phyloP scores from a whole-genome alignment of 2,329 filamentous ascomycete species.

The Aspergillus transmontanensis region DNA sequence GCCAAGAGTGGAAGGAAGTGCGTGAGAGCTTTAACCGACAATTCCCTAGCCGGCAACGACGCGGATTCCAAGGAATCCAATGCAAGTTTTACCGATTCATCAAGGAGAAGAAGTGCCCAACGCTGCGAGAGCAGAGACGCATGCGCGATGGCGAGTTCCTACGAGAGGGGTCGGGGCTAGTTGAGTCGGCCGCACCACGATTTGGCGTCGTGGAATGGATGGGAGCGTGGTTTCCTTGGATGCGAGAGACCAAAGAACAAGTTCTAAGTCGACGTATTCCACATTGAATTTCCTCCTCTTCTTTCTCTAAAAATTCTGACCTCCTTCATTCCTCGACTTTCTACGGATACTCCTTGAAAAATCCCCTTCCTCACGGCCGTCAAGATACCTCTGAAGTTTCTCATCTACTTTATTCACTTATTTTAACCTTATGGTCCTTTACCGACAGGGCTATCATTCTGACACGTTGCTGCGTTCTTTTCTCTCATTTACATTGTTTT shows the following conservation, averaged over 20 bases:
- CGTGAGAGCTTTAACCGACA: constrained; percentile 47
- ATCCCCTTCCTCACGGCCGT: constrained; percentile 12
- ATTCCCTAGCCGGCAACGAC: constrained; percentile 44
- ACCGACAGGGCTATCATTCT: background rate
- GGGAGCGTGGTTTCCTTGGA: constrained; percentile 47
- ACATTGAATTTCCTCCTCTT: background rate
- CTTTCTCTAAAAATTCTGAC: constrained; percentile 7
- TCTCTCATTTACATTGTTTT: constrained; percentile 3
- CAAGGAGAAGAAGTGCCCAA: constrained; percentile 47
- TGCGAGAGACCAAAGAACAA: constrained; percentile 37
- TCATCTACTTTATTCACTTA: constrained; percentile 16
- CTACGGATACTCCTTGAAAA: constrained; percentile 1
- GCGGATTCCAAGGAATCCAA: constrained; percentile 50
- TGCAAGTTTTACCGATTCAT: constrained; percentile 56
- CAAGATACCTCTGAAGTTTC: constrained; percentile 23
- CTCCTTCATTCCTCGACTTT: background rate
- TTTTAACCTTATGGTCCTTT: constrained; percentile 5
- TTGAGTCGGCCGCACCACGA: constrained; percentile 32
- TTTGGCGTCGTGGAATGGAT: constrained; percentile 46
- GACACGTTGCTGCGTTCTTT: background rate
- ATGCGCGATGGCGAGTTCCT: constrained; percentile 45
- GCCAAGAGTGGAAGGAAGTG: constrained; percentile 50
- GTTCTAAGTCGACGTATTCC: constrained; percentile 21
- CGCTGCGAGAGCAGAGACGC: constrained; percentile 45
- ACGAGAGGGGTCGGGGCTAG: constrained; percentile 30